These are phyloP conservation scores for Rhynchosporium graminicola DNA, from an alignment of 2,329 filamentous ascomycete genomes.

Conservation along the genomic window DNA sequence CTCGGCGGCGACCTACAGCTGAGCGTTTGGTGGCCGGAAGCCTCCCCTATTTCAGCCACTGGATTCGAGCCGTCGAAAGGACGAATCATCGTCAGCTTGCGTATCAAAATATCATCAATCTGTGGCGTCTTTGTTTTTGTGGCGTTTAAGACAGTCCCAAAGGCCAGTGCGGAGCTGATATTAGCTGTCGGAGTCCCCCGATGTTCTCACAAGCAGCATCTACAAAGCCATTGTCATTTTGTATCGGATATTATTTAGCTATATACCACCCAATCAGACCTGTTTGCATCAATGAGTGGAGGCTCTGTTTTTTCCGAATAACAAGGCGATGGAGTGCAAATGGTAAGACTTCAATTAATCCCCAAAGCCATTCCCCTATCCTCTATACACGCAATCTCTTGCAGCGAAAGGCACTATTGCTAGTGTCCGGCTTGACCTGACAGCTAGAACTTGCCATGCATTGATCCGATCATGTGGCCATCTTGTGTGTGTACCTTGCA, in stretches of 20 bases:
- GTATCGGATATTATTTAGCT: no score
- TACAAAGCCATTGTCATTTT: not conserved
- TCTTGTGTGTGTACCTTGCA: not conserved
- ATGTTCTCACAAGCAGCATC: not conserved
- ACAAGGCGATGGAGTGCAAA: no score
- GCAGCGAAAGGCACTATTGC: not conserved
- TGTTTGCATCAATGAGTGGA: no score
- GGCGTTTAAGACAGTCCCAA: not conserved
- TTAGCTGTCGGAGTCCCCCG: constrained; percentile 5
- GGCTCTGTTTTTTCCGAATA: no score
- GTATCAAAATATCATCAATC: not conserved
- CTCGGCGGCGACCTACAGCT: constrained; percentile 15
- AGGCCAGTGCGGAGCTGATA: not conserved
- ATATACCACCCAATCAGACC: no score
- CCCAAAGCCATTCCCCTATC: not conserved
- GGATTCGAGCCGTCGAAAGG: not conserved
- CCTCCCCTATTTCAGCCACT: constrained; percentile 1
- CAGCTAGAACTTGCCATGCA: not conserved
- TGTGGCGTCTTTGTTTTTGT: constrained; percentile 1
- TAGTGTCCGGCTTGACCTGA: constrained; percentile 1
- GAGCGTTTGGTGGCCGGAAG: not conserved
- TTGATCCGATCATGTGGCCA: constrained; percentile 1
- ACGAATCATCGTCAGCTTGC: constrained; percentile 2
- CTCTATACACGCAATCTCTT: not conserved
- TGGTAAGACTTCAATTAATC: no score